These are phyloP conservation scores for Verticillium isaacii DNA, from an alignment of 2,329 filamentous ascomycete genomes.

Conservation along the genomic window DNA sequence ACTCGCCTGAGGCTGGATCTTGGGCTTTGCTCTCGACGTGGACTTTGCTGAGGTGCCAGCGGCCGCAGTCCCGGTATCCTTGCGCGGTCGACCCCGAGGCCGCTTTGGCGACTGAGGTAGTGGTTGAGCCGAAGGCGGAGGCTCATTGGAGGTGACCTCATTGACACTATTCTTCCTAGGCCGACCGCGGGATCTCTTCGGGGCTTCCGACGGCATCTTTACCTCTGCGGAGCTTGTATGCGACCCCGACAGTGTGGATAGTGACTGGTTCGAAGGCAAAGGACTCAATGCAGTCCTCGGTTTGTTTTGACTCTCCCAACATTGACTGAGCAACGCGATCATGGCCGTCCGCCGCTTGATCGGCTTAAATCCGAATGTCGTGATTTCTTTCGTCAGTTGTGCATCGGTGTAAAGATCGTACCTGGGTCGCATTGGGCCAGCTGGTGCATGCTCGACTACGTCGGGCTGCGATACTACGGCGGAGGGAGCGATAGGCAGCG, in stretches of 20 bases:
- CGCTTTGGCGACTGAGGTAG: slow-evolving; percentile 16
- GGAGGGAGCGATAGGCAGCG: neutral
- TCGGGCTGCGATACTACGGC: neutral
- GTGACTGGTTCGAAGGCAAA: slow-evolving; percentile 13
- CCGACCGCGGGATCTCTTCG: slow-evolving; percentile 24
- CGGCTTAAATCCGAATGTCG: slow-evolving; percentile 67
- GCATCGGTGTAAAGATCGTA: slow-evolving; percentile 58
- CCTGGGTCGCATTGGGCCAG: slow-evolving; percentile 34
- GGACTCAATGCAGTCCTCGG: slow-evolving; percentile 15
- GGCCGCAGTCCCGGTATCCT: neutral
- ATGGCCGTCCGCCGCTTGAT: slow-evolving; percentile 64
- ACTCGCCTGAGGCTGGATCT: slow-evolving; percentile 2
- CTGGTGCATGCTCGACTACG: neutral
- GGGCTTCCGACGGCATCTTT: slow-evolving; percentile 9
- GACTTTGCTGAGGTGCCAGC: neutral
- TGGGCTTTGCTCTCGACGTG: neutral
- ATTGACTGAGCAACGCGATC: slow-evolving; percentile 65
- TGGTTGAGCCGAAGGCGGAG: slow-evolving; percentile 27
- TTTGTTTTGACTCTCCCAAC: slow-evolving; percentile 54
- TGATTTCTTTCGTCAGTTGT: slow-evolving; percentile 58
- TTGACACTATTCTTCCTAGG: slow-evolving; percentile 24
- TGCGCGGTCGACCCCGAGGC: slow-evolving; percentile 4
- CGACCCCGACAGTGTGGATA: slow-evolving; percentile 4
- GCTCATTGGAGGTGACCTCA: slow-evolving; percentile 18
- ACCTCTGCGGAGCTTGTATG: neutral